Base-by-base conservation (phyloP, 1,139 yeast species). In the Lodderomyces margitis region DNA sequence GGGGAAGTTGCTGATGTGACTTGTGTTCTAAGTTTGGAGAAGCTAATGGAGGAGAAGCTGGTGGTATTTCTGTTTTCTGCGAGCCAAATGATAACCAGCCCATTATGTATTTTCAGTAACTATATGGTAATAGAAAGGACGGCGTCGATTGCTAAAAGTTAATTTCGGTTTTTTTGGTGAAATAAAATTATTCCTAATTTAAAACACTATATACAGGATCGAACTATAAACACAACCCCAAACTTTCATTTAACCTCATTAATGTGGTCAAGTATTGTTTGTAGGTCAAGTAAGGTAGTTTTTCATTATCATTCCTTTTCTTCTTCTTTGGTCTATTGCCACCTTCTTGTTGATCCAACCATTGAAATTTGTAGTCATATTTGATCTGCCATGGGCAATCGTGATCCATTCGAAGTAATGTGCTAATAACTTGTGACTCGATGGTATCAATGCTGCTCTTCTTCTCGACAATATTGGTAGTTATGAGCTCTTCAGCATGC, bases 191-290 rank as follows among this genome's bases (percentile, higher is more conserved):
- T 1, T 17, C 20, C n/a, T n/a, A n/a, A n/a, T 17, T 11, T 20
- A 14, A 21, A 16, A 16, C 21, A 15, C 6, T 40, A 28, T 35
- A 23, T 36, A 34, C 31, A 23, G 30, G 34, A 30, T n/a, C n/a
- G n/a, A n/a, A n/a, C 19, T 27, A 12, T 15, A 68, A 55, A 43
- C 70, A 67, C 36, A 63, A 42, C 12, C 46, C 41, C 37, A 53
- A 52, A 36, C 53, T 47, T 46, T 71, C 75, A 46, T 70, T 69
- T 31, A 70, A 49, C 32, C 62, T 49, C 68, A 68, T 66, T 14
- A 68, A 20, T 3, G 58, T 57, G 12, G 51, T 44, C 36, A 64
- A 65, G 43, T 64, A 63, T 23, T 65, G 61, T 34, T 53, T 49
- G 41, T 55, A 61, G 1, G 66, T 68, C 11, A 64, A 10, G 24